phyloP scores from a whole-genome alignment of 2,329 filamentous ascomycete species.

The Penicillium hordei region DNA sequence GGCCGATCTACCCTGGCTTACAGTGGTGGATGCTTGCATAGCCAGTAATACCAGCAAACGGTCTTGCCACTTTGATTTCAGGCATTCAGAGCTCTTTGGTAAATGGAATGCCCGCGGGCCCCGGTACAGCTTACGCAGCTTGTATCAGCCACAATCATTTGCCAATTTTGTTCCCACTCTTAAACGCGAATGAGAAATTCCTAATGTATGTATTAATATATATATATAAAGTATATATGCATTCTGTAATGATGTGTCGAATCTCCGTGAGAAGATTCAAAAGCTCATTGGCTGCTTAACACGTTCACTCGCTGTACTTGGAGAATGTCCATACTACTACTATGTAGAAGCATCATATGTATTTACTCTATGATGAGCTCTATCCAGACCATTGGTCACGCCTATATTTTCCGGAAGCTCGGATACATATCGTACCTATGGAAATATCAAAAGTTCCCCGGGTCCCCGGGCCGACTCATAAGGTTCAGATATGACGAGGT shows the following conservation, averaged over 20 bases:
- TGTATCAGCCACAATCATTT: background rate
- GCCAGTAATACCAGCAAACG: constrained; percentile 10
- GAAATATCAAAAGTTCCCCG: background rate
- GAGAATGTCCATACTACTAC: background rate
- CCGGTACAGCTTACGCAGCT: constrained; percentile 6
- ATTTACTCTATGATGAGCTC: background rate
- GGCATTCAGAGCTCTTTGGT: background rate
- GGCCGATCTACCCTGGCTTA: background rate
- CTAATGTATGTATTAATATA: too few species aligned
- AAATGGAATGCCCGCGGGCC: background rate
- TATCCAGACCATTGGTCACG: background rate
- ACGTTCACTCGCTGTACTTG: background rate
- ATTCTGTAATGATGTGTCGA: background rate
- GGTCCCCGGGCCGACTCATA: background rate
- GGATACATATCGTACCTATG: background rate
- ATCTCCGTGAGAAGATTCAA: background rate
- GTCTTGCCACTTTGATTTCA: constrained; percentile 13
- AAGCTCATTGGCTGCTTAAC: background rate
- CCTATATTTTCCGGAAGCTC: background rate
- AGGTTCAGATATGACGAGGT: background rate
- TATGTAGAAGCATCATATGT: too few species aligned
- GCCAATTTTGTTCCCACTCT: background rate
- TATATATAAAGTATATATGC: background rate
- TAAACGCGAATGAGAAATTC: background rate
- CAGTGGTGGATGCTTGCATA: background rate